phyloP scores from a whole-genome alignment of 768 basidiomycete genomes.

The Collybia nuda region DNA sequence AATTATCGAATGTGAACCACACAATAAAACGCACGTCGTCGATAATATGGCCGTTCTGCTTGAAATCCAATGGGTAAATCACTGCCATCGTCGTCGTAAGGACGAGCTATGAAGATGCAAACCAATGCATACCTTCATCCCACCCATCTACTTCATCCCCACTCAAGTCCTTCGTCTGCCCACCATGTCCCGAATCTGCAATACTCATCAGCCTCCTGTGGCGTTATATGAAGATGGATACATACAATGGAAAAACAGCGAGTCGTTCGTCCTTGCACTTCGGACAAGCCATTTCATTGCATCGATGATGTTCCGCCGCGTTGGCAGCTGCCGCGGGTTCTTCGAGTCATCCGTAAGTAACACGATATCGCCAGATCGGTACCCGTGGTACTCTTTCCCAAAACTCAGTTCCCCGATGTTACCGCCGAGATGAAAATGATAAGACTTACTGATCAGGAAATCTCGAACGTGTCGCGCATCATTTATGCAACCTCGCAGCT shows the following conservation, averaged over 20 bases:
- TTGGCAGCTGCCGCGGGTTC: constrained; percentile 41
- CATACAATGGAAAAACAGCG: constrained; percentile 76
- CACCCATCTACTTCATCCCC: constrained; percentile 80
- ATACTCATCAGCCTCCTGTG: background rate
- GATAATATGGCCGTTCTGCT: constrained; percentile 72
- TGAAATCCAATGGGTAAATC: constrained; percentile 89
- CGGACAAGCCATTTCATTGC: constrained; percentile 64
- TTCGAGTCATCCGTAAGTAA: constrained; percentile 63
- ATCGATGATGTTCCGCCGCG: constrained; percentile 44
- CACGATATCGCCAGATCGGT: constrained; percentile 61
- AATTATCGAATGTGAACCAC: background rate
- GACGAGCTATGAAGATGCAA: background rate
- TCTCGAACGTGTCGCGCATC: constrained; percentile 70
- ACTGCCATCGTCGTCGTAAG: constrained; percentile 40
- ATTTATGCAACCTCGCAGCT: constrained; percentile 77
- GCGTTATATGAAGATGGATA: background rate
- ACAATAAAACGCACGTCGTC: constrained; percentile 53
- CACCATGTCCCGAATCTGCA: constrained; percentile 93
- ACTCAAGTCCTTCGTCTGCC: constrained; percentile 75
- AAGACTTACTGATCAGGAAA: constrained; percentile 56
- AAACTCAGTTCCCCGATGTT: background rate
- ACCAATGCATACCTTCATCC: constrained; percentile 59
- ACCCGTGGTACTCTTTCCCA: constrained; percentile 39
- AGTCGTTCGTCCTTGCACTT: constrained; percentile 67
- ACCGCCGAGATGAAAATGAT: background rate